Base-by-base conservation (phyloP, 177 flowering plant genomes). In the Vitis hybrid region DNA sequence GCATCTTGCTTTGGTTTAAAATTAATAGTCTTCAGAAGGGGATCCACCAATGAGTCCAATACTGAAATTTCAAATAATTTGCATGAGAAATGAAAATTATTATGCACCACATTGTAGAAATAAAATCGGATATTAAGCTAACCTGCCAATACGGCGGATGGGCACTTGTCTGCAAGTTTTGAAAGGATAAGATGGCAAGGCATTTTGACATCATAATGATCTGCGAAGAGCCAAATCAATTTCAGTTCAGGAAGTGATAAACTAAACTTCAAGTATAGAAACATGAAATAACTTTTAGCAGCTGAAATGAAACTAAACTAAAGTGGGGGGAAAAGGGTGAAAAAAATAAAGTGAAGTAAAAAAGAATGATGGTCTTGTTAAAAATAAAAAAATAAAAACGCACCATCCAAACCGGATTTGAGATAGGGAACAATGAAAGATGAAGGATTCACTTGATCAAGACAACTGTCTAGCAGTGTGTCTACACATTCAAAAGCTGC, bases 401-500 rank as follows among this genome's bases (percentile, higher is more conserved):
- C 70, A 93, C 99, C 99, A 73, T 93, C 91, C 71, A 96, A 78
- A 62, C 99, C 99, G 74, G 99, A 93, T 81, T 82, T 86, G 16
- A 96, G 95, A 80, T 86, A 87, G 32, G 99, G 99, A 69, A 94
- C 91, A 59, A 96, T 96, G 79, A 96, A 96, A 64, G 98, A 87
- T 68, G 99, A 94, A 18, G 99, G 99, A 60, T 96, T 92, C 80
- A 96, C 89, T 89, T 91, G 98, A 82, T 92, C 97, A 78, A 96
- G 98, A 81, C 99, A 96, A 75, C 88, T 86, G 70, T 96, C 99
- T 70, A 96, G 79, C 77, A 96, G 83, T 4, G 98, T 96, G 71
- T 93, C 98, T n/a, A 96, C 97, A 75, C 99, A 96, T 84, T 96
- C 99, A 83, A 96, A 96, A 71, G 99, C 97, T 68, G 99, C 97